phyloP scores from a whole-genome alignment of 257 asterid genomes.

The Capsicum baccatum region DNA sequence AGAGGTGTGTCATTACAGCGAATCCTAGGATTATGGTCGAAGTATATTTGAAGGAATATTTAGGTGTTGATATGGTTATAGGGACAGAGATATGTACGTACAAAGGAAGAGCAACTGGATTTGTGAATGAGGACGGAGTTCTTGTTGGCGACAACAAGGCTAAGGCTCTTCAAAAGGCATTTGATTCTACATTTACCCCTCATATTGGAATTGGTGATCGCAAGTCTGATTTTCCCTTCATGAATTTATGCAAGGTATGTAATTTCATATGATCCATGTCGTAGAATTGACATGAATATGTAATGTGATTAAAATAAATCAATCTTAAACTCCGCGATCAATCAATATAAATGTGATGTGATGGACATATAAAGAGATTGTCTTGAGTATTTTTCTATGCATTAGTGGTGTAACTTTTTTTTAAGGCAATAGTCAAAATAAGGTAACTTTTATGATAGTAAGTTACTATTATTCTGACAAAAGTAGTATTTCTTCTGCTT shows the following conservation, averaged over 20 bases:
- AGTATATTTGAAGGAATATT: conserved; percentile 57
- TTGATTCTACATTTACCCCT: conserved; percentile 36
- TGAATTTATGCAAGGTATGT: conserved; percentile 76
- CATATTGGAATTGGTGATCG: conserved; percentile 71
- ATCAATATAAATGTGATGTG: too few relatives aligned
- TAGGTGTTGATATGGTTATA: conserved; percentile 67
- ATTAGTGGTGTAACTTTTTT: not conserved
- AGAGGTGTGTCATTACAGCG: conserved; percentile 64
- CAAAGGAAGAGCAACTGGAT: conserved; percentile 67
- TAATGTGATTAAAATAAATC: too few relatives aligned
- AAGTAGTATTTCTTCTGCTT: not conserved
- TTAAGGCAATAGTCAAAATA: not conserved
- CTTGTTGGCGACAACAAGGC: conserved; percentile 67
- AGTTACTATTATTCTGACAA: not conserved
- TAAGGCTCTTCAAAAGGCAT: conserved; percentile 41
- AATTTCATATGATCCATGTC: not conserved
- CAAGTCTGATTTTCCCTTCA: conserved; percentile 64
- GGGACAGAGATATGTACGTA: conserved; percentile 66
- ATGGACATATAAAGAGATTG: too few relatives aligned
- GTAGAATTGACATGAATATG: not conserved
- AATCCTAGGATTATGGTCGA: conserved; percentile 84
- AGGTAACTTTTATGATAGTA: not conserved
- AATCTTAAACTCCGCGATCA: too few relatives aligned
- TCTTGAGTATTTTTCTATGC: not conserved
- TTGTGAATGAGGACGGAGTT: conserved; percentile 55